Conservation (phyloP, 208 protist species). For the Wallacemonas sp. region DNA sequence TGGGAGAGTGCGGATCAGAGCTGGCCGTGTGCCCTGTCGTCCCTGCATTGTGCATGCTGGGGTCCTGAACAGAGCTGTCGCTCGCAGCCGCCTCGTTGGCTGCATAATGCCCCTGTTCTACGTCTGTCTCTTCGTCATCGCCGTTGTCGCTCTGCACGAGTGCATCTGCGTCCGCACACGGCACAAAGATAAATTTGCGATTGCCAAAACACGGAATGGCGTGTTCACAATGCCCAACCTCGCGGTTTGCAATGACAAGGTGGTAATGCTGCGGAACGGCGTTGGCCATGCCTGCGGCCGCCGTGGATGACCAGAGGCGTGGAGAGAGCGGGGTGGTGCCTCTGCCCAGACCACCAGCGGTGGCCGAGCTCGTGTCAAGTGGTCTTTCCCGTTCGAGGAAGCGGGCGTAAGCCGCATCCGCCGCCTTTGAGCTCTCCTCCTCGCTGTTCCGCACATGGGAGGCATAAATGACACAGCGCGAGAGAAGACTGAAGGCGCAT, state of each 20-base stretch:
- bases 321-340: too few species aligned
- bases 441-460: conserved; percentile 43
- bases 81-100: background rate
- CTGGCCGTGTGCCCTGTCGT: too few species aligned
- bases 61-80: background rate
- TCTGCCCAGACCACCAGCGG: too few species aligned
- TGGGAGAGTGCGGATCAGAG: too few species aligned
- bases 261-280: conserved; percentile 29
- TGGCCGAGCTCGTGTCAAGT: too few species aligned
- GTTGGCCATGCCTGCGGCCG: background rate
- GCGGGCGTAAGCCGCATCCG: background rate
- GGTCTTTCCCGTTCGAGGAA: conserved; percentile 8
- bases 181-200: conserved; percentile 76
- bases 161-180: conserved; percentile 26
- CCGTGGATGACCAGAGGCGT: too few species aligned
- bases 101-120: background rate
- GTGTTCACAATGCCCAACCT: conserved; percentile 57
- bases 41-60: too few species aligned
- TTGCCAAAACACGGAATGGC: conserved; percentile 73
- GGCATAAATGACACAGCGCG: conserved; percentile 51
- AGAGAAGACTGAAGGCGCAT: conserved; percentile 67
- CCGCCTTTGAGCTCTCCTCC: conserved; percentile 14
- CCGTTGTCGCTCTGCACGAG: conserved; percentile 19
- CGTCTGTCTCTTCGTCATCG: background rate
- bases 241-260: conserved; percentile 61